These are phyloP conservation scores for Tremellales sp. DNA, from an alignment of 1,284 basidiomycete species.

Conservation along the genomic window DNA sequence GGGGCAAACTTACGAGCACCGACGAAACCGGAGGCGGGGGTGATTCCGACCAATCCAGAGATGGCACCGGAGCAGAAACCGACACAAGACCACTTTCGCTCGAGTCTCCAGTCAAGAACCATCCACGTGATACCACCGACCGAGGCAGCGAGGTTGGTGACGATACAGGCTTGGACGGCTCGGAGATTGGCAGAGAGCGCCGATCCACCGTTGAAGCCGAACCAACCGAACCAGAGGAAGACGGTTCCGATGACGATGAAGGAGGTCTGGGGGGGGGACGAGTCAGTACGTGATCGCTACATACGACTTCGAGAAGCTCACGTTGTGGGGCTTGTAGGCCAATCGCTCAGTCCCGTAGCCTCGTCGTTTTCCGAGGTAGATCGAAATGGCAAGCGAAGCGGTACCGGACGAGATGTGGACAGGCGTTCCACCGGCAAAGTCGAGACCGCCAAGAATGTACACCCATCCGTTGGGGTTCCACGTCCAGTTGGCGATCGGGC, in stretches of 20 bases:
- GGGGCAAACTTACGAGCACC: conserved; percentile 54
- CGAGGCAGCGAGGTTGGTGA: conserved; percentile 84
- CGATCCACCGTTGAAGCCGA: conserved; percentile 81
- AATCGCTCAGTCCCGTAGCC: conserved; percentile 90
- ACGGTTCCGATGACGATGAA: conserved; percentile 89
- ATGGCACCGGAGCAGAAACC: conserved; percentile 97
- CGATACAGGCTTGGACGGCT: conserved; percentile 83
- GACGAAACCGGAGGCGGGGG: conserved; percentile 85
- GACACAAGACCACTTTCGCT: conserved; percentile 87
- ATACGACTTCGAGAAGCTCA: too few species aligned
- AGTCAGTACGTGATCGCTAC: too few species aligned
- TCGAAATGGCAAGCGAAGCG: conserved; percentile 83
- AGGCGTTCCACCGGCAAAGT: conserved; percentile 94
- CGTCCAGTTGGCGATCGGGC: conserved; percentile 90
- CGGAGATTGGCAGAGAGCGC: conserved; percentile 71
- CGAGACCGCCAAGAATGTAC: conserved; percentile 70
- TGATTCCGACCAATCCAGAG: conserved; percentile 76
- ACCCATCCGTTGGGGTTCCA: conserved; percentile 91
- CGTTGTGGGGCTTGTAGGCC: conserved; percentile 69
- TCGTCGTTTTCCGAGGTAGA: conserved; percentile 82
- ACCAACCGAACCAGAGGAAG: conserved; percentile 99
- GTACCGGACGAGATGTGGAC: conserved; percentile 89
- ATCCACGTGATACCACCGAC: conserved; percentile 93
- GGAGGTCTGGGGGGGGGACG: conserved; percentile 69
- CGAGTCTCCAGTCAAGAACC: conserved; percentile 87